Evolutionary conservation across 495 filamentous ascomycete genomes (phyloP).

Genomic region (Cercophora scortea): DNA sequence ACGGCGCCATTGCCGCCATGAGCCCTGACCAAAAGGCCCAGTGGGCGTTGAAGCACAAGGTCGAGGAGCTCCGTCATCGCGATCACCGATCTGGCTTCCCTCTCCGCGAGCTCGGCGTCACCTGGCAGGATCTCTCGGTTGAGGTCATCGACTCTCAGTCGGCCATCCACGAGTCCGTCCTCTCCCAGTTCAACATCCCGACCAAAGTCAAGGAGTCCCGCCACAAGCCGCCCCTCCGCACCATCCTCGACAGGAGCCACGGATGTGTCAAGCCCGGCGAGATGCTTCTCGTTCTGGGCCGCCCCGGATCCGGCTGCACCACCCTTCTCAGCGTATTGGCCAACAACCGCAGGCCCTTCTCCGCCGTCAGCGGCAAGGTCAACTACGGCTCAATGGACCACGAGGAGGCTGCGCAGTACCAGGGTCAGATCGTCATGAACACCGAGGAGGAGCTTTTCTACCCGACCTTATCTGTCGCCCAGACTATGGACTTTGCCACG

Average conservation of each 20-base stretch:
- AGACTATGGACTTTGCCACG: constrained; percentile 54
- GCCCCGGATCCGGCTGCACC: constrained; percentile 69
- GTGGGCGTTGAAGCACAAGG: constrained; percentile 39
- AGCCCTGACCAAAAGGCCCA: too few relatives aligned
- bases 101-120: constrained; percentile 47
- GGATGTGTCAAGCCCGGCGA: constrained; percentile 55
- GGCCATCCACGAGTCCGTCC: constrained; percentile 35
- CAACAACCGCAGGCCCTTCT: constrained; percentile 64
- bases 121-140: constrained; percentile 56
- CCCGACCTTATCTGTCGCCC: constrained; percentile 53
- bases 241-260: constrained; percentile 51
- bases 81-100: constrained; percentile 40
- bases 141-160: constrained; percentile 34
- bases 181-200: constrained; percentile 50
- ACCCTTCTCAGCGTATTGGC: constrained; percentile 73
- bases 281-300: constrained; percentile 73
- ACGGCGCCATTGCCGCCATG: neutral
- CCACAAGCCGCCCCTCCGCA: constrained; percentile 46
- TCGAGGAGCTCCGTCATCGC: constrained; percentile 36
- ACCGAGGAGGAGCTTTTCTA: constrained; percentile 58
- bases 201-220: constrained; percentile 35
- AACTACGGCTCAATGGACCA: constrained; percentile 56
- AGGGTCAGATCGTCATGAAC: constrained; percentile 50
- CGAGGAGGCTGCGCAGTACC: constrained; percentile 44
- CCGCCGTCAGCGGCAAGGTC: constrained; percentile 58